Evolutionary conservation across 805 yeast species (phyloP).

Genomic region (Zygoascus bituminiphila): DNA sequence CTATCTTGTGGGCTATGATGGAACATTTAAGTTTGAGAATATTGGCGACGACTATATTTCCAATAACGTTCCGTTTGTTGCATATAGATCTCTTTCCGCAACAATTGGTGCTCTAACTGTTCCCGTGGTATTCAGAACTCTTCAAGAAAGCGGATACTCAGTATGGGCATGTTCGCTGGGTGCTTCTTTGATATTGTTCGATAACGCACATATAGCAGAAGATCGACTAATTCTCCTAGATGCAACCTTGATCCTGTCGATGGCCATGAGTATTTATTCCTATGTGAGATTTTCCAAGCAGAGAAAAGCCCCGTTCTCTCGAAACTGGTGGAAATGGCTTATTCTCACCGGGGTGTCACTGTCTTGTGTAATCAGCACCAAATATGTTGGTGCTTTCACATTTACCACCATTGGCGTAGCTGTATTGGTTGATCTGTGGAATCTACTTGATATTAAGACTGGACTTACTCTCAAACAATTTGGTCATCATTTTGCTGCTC

Average conservation of each 20-base stretch:
- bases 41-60: constrained; percentile 76
- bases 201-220: constrained; percentile 85
- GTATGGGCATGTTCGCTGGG: constrained; percentile 74
- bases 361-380: constrained; percentile 89
- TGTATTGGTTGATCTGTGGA: constrained; percentile 83
- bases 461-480: constrained; percentile 50
- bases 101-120: constrained; percentile 74
- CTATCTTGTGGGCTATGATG: constrained; percentile 80
- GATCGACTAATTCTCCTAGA: constrained; percentile 87
- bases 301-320: constrained; percentile 57
- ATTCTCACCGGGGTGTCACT: constrained; percentile 72
- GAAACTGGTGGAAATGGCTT: constrained; percentile 84
- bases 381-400: constrained; percentile 92
- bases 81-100: constrained; percentile 73
- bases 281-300: constrained; percentile 73
- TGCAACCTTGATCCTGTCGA: constrained; percentile 76
- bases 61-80: constrained; percentile 80
- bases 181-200: constrained; percentile 66
- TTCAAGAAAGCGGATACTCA: constrained; percentile 77
- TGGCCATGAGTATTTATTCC: constrained; percentile 70
- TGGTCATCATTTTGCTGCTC: constrained; percentile 62
- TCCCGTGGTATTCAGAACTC: constrained; percentile 73
- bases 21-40: constrained; percentile 82
- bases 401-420: constrained; percentile 82
- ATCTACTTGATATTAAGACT: constrained; percentile 59